Percentiles rank a stretch among this genome's conserved stretches.
Conservation (phyloP, 164 flowering plant species). For the Magnolia changhungtana region DNA sequence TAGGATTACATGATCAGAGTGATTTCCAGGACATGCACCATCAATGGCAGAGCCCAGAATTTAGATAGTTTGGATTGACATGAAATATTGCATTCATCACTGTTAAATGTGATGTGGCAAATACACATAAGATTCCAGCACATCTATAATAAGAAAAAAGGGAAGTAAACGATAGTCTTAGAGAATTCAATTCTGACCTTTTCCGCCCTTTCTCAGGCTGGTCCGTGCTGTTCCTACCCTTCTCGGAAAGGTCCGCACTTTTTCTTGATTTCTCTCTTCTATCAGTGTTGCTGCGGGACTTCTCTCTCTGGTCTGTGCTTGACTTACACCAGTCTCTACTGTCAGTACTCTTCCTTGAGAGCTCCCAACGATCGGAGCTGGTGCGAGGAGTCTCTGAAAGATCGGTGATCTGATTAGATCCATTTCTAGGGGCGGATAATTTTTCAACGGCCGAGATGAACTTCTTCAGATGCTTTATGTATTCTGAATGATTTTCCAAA, state of each 20-base stretch:
- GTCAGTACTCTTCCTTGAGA: constrained; percentile 41
- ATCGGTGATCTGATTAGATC: constrained; percentile 15
- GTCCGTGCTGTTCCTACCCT: constrained; percentile 50
- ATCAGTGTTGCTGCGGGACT: constrained; percentile 42
- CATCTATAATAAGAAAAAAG: too few species aligned
- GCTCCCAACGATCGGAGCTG: constrained; percentile 25
- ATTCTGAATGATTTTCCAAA: constrained; percentile 58
- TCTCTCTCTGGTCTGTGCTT: constrained; percentile 51
- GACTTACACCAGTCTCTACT: constrained; percentile 44
- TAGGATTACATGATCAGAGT: neutral
- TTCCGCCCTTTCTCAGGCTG: constrained; percentile 58
- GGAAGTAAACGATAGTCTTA: too few species aligned
- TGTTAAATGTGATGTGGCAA: too few species aligned
- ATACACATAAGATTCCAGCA: too few species aligned
- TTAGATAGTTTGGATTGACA: too few species aligned
- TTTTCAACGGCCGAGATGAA: constrained; percentile 58
- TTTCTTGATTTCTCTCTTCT: constrained; percentile 46
- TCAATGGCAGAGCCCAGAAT: too few species aligned
- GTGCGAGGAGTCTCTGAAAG: constrained; percentile 18
- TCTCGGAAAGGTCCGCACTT: constrained; percentile 43
- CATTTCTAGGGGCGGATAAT: constrained; percentile 20
- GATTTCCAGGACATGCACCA: neutral
- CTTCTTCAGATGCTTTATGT: constrained; percentile 53
- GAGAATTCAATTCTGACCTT: constrained; percentile 20
- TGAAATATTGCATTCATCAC: too few species aligned